These are phyloP conservation scores for Beauveria medogensis DNA, from an alignment of 2,329 filamentous ascomycete species.

Conservation along the genomic window DNA sequence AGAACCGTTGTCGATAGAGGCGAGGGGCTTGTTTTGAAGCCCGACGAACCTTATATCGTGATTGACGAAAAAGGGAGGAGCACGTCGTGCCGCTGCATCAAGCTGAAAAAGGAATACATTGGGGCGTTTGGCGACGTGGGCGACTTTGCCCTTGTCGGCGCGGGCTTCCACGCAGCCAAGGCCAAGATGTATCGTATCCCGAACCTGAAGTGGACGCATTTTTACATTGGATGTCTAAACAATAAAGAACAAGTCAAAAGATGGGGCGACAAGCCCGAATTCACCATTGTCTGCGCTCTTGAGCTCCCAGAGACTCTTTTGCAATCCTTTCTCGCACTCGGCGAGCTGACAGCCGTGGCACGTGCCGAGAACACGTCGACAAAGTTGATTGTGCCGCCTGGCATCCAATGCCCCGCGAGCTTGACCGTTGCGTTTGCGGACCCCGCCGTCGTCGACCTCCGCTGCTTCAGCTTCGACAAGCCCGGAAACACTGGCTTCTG, in stretches of 20 bases:
- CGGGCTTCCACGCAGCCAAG: slow-evolving; percentile 57
- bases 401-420: slow-evolving; percentile 32
- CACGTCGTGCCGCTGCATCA: slow-evolving; percentile 54
- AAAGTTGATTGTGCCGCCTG: slow-evolving; percentile 37
- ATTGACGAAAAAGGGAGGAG: slow-evolving; percentile 30
- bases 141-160: slow-evolving; percentile 75
- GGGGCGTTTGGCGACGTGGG: slow-evolving; percentile 70
- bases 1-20: slow-evolving; percentile 55
- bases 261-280: slow-evolving; percentile 46
- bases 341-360: slow-evolving; percentile 33
- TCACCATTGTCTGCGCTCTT: slow-evolving; percentile 59
- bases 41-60: slow-evolving; percentile 69
- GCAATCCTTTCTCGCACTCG: slow-evolving; percentile 39
- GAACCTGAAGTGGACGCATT: slow-evolving; percentile 66
- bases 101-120: slow-evolving; percentile 82
- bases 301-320: slow-evolving; percentile 46
- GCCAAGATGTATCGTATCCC: slow-evolving; percentile 47
- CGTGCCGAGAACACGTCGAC: slow-evolving; percentile 33
- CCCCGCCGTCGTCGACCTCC: slow-evolving; percentile 71
- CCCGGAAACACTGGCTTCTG: slow-evolving; percentile 60
- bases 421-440: slow-evolving; percentile 52
- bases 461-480: slow-evolving; percentile 73
- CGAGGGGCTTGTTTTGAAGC: slow-evolving; percentile 78
- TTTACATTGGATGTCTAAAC: slow-evolving; percentile 67
- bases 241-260: slow-evolving; percentile 55